Base-by-base conservation (phyloP, 1,284 basidiomycete species). In the Cutaneotrichosporon spelunceum region DNA sequence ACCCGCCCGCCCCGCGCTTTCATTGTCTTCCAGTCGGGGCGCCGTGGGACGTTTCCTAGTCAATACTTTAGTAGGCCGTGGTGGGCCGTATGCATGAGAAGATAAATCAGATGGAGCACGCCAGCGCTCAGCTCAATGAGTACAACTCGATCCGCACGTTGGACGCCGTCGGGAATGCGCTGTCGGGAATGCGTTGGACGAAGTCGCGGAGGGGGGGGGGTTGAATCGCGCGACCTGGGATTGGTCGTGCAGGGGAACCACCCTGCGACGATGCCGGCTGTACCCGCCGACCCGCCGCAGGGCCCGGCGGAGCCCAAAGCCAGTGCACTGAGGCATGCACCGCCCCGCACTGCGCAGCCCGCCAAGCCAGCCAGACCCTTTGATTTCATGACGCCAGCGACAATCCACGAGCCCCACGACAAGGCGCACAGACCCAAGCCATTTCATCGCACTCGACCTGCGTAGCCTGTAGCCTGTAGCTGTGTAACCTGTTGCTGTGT, bases 21-120 rank as follows among this genome's bases (percentile, higher is more conserved):
- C 56, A 30, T 57, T 57, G 30, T 10, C 19, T 57, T 50, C 45
- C 21, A 57, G 56, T 57, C 56, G 56, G 47, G 56, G 53, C 56
- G 56, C 39, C 33, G 23, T 34, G 52, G 33, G 52, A 53, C 52
- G 33, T 53, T 53, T n/a, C 33, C 33, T 57, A 47, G 44, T 19
- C 36, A n/a, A 39, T 55, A 34, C 14, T 45, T 50, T 57, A 57
- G 45, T 57, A 34, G 56, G 33, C 47, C 33, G 33, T 3, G 33
- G 29, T 57, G 56, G 33, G 45, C 33, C 56, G 33, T 39, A 47
- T 57, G 44, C 44, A 53, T 36, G 27, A 44, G 42, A 44, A 44
- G 53, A 55, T 55, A 55, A 42, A 55, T n/a, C n/a, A n/a, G n/a
- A n/a, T n/a, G n/a, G n/a, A n/a, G n/a, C n/a, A n/a, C n/a, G n/a